Evolutionary conservation across 2,329 filamentous ascomycete species (phyloP).

Genomic region (Calycina herbarum): DNA sequence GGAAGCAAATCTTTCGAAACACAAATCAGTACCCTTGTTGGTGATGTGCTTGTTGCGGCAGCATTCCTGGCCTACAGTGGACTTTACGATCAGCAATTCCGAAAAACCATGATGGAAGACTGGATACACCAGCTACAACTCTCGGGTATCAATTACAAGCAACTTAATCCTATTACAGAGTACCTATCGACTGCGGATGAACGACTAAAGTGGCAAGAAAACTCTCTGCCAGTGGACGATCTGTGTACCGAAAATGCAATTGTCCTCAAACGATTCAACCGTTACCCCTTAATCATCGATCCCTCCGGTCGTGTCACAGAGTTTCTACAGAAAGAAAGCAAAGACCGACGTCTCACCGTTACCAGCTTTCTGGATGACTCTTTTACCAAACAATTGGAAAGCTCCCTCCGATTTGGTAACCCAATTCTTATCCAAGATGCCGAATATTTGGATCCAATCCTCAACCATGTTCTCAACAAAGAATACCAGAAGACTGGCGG

Average conservation of each 20-base stretch:
- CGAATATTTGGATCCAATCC: conserved; percentile 92
- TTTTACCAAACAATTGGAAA: conserved; percentile 97
- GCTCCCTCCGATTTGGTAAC: conserved; percentile 94
- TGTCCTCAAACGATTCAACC: conserved; percentile 94
- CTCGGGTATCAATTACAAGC: conserved; percentile 92
- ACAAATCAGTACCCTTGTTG: conserved; percentile 93
- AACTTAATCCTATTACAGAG: conserved; percentile 90
- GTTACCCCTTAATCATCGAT: conserved; percentile 97
- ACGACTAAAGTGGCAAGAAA: conserved; percentile 90
- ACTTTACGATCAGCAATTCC: conserved; percentile 96
- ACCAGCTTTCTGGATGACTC: conserved; percentile 98
- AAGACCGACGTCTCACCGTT: conserved; percentile 88
- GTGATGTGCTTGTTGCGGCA: conserved; percentile 93
- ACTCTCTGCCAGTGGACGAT: conserved; percentile 91
- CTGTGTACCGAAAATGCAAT: conserved; percentile 99
- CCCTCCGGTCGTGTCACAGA: conserved; percentile 93
- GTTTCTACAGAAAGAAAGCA: conserved; percentile 92
- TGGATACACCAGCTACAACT: conserved; percentile 92
- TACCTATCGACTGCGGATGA: conserved; percentile 97
- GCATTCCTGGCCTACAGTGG: conserved; percentile 96
- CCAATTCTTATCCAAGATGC: conserved; percentile 98
- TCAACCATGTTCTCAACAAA: conserved; percentile 98
- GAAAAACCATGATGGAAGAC: conserved; percentile 96
- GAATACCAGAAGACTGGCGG: conserved; percentile 99
- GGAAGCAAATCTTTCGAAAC: conserved; percentile 98